Evolutionary conservation across 2,329 filamentous ascomycete species (phyloP), one percentile per base, ranked within the genome.

Genomic region (Raffaelea deltoideospora): DNA sequence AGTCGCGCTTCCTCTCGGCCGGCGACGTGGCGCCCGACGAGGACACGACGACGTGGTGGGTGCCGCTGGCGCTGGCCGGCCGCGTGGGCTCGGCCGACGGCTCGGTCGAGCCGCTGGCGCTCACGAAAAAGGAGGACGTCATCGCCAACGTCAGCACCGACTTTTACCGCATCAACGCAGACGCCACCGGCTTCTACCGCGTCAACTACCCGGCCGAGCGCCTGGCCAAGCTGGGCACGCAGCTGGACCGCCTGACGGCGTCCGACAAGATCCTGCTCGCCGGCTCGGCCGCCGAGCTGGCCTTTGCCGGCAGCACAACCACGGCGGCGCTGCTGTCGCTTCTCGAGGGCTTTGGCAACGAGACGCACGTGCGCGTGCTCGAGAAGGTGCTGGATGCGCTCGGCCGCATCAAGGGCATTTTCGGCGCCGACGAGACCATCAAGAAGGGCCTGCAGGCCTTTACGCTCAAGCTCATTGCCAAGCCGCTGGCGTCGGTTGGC

Each of bases 81-180:
- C 84, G 84, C 49, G 62, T 68, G 27, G 68, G 78, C 18, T 63
- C 76, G 23, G 61, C 73, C 24, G 72, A 70, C 8, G 38, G 21
- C 15, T 27, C 32, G 10, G 64, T 79, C 37, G 64, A 78, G 40
- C 64, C 71, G 17, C 64, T 78, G 27, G 77, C 83, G 35, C 64
- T 98, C 31, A 81, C 76, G 0, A 63, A 69, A 39, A 95, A 84
- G 60, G 69, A 82, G 47, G 77, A 85, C 38, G 86, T 75, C 11
- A 72, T 96, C 39, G 67, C 70, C 34, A 77, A 79, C 41, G 64
- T 93, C 39, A 73, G 85, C 46, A 70, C 79, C 32, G 69, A 73
- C 28, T 95, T 94, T 56, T 98, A 96, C 63, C 92, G 94, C 63
- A 67, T 98, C 50, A 98, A 98, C 64, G 76, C 79, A 42, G 76